Evolutionary conservation across 768 basidiomycete species (phyloP).

Genomic region (Boletus tomentosulus): DNA sequence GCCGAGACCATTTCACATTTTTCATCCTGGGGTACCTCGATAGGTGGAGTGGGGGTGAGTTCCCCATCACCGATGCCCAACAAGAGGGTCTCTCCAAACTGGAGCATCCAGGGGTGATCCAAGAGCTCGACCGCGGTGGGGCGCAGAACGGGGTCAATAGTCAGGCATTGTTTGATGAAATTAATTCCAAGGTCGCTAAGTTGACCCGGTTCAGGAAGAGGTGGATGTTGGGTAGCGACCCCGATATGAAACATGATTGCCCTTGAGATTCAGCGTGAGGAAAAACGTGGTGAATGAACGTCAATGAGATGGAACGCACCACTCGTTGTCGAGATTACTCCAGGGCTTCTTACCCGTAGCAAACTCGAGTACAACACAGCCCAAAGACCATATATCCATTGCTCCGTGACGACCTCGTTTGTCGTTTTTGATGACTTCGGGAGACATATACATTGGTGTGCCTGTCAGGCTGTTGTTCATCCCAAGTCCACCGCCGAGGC

Average conservation of each 20-base stretch:
- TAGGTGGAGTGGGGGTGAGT: slow-evolving; percentile 45
- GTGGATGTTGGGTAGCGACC: slow-evolving; percentile 93
- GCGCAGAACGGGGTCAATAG: slow-evolving; percentile 76
- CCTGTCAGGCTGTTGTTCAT: slow-evolving; percentile 88
- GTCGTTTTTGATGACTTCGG: slow-evolving; percentile 96
- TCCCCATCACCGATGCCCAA: slow-evolving; percentile 64
- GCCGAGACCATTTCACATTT: slow-evolving; percentile 47
- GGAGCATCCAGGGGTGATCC: slow-evolving; percentile 86
- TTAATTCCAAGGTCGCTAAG: slow-evolving; percentile 85
- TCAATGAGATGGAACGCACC: slow-evolving; percentile 45
- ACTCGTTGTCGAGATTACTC: slow-evolving; percentile 99
- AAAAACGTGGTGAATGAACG: neutral
- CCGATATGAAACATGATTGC: slow-evolving; percentile 99
- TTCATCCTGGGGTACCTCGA: slow-evolving; percentile 45
- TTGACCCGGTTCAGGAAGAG: slow-evolving; percentile 87
- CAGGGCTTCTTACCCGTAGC: slow-evolving; percentile 97
- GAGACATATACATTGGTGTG: slow-evolving; percentile 99
- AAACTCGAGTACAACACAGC: slow-evolving; percentile 96
- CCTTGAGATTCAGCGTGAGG: slow-evolving; percentile 43
- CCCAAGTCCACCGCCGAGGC: slow-evolving; percentile 38
- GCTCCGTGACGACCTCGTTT: slow-evolving; percentile 84
- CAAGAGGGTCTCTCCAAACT: slow-evolving; percentile 67
- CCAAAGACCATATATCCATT: slow-evolving; percentile 98
- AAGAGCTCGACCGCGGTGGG: slow-evolving; percentile 84
- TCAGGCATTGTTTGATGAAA: slow-evolving; percentile 91